Evolutionary conservation across 2,329 filamentous ascomycete species (phyloP).

Genomic region (Colletotrichum sp.): DNA sequence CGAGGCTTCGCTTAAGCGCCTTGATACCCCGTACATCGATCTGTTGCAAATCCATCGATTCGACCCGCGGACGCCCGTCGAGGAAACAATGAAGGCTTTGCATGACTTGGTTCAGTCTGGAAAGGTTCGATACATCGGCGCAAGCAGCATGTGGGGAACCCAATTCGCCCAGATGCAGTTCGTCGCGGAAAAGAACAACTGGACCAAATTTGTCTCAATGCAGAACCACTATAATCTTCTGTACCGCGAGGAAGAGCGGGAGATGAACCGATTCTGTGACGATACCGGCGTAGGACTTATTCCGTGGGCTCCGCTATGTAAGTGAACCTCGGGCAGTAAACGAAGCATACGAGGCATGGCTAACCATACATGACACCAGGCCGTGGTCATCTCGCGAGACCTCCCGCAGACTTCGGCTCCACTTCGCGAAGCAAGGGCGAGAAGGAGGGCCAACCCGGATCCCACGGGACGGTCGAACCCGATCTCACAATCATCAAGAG

Average conservation of each 20-base stretch:
- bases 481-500: slow-evolving; percentile 36
- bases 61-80: slow-evolving; percentile 53
- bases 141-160: slow-evolving; percentile 53
- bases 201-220: slow-evolving; percentile 64
- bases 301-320: slow-evolving; percentile 28
- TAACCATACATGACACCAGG: neutral
- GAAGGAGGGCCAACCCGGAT: slow-evolving; percentile 30
- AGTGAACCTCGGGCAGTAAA: neutral
- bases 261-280: slow-evolving; percentile 48
- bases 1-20: slow-evolving; percentile 58
- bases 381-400: slow-evolving; percentile 34
- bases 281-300: slow-evolving; percentile 47
- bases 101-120: slow-evolving; percentile 64
- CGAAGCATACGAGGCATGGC: neutral
- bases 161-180: slow-evolving; percentile 56
- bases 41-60: slow-evolving; percentile 66
- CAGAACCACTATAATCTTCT: slow-evolving; percentile 60
- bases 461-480: slow-evolving; percentile 34
- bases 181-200: slow-evolving; percentile 55
- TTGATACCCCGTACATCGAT: slow-evolving; percentile 64
- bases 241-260: slow-evolving; percentile 62
- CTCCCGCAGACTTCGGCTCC: slow-evolving; percentile 24
- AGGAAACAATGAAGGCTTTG: slow-evolving; percentile 69
- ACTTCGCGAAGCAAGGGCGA: slow-evolving; percentile 31
- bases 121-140: slow-evolving; percentile 61